Evolutionary conservation across 805 yeast genomes (phyloP), one percentile per base, ranked within the genome.

Genomic region (Ogataea chonburiensis): DNA sequence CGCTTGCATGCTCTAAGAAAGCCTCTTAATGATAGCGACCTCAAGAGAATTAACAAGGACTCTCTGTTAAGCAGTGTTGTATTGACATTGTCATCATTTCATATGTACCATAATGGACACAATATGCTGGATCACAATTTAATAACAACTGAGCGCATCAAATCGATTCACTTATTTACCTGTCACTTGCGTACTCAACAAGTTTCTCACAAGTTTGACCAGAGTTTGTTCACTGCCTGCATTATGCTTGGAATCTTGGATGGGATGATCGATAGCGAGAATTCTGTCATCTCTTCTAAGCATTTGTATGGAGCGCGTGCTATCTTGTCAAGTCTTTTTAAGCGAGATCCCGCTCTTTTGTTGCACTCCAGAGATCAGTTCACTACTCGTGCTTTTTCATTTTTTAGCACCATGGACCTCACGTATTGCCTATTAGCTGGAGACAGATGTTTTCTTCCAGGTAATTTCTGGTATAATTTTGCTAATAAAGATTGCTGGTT

Each of bases 231-330:
- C 26, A 41, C 37, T 23, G 49, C 52, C 1, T 51, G 51, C 31
- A 43, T 55, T 7, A 33, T 56, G 15, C 35, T 56, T 24, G 52
- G 55, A 9, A 37, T 47, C 1, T 37, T 55, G 24, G 59, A 56
- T 38, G 58, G 60, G 9, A 47, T 55, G 32, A 46, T 54, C 16
- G 42, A 51, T 37, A 45, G 42, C 10, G 52, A 45, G 9, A 34
- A 27, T 10, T 42, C 50, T 2, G 28, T 17, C 10, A 37, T 44
- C 2, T 40, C 48, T 1, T 34, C 38, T 13, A 28, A 37, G 4
- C 59, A 56, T 40, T 28, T 56, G 18, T 32, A 42, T 31, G 60
- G 61, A 5, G 58, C 55, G 2, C 30, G 56, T 22, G 49, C 57
- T 2, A 50, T 55, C 23, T 31, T 56, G 27, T 25, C 31, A 8